A percentile compares a stretch with the other conserved stretches of the same genome.
phyloP scores from a whole-genome alignment of 805 yeast genomes.

The Spencermartinsiella europaea region DNA sequence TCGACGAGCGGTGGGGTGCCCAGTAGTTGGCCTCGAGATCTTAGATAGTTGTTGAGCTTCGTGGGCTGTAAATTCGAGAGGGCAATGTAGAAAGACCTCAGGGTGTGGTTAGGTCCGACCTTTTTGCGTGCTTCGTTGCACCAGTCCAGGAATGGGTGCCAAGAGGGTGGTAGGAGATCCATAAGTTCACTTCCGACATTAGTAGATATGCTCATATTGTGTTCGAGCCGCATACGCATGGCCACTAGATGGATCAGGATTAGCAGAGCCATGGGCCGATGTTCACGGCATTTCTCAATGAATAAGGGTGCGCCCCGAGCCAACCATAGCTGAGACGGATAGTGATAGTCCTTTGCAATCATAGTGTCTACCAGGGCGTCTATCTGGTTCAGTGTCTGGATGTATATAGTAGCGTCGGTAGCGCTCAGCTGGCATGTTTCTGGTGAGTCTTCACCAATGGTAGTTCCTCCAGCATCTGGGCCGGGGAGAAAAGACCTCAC shows the following conservation, averaged over 20 bases:
- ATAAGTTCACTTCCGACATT: background rate
- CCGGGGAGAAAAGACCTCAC: background rate
- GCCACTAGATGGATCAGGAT: background rate
- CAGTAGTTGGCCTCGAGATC: background rate
- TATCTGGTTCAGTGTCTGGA: background rate
- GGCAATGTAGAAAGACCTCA: background rate
- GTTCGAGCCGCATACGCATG: background rate
- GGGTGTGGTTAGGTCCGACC: background rate
- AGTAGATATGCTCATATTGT: background rate
- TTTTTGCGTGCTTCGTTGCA: background rate
- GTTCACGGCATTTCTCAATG: background rate
- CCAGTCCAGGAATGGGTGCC: background rate
- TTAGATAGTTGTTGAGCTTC: background rate
- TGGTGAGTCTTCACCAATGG: background rate
- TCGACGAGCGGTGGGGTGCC: too few relatives aligned
- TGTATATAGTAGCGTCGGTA: background rate
- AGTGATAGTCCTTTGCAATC: background rate
- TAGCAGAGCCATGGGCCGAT: background rate
- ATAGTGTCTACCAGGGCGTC: background rate
- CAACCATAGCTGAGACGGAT: background rate
- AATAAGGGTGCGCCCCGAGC: background rate
- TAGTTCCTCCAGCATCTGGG: background rate
- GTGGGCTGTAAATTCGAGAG: background rate
- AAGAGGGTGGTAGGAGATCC: background rate
- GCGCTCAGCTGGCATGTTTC: background rate